Evolutionary conservation across 352 stramenopile species (phyloP).

Genomic region (Phytophthora syringae): DNA sequence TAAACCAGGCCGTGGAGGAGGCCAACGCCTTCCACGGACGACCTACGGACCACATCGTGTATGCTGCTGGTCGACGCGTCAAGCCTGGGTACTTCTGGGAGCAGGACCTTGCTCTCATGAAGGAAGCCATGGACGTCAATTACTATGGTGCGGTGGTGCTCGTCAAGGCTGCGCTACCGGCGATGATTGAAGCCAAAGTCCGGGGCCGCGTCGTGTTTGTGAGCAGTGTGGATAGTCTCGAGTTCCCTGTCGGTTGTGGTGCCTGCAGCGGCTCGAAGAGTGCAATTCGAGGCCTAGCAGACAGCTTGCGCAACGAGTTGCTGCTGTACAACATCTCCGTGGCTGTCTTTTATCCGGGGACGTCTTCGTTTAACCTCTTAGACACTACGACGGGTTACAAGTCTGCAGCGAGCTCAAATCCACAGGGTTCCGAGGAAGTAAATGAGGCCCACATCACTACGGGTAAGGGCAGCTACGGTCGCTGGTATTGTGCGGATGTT

Average conservation of each 20-base stretch:
- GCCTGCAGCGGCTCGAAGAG: conserved; percentile 91
- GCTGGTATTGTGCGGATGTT: neutral
- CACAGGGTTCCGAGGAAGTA: conserved; percentile 6
- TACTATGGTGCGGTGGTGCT: conserved; percentile 68
- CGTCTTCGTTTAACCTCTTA: conserved; percentile 34
- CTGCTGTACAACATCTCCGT: conserved; percentile 81
- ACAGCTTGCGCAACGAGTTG: conserved; percentile 86
- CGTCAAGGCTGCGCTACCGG: conserved; percentile 57
- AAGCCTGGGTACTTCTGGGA: conserved; percentile 57
- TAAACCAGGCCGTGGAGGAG: conserved; percentile 48
- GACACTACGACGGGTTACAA: conserved; percentile 17
- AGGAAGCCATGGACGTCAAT: conserved; percentile 59
- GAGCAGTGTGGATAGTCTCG: conserved; percentile 53
- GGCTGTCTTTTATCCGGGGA: conserved; percentile 91
- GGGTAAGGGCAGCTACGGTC: conserved; percentile 7
- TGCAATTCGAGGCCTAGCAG: conserved; percentile 91
- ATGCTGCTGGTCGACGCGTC: conserved; percentile 38
- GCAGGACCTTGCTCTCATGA: conserved; percentile 54
- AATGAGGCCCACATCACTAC: conserved; percentile 25
- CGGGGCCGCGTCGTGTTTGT: conserved; percentile 64
- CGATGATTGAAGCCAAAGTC: conserved; percentile 62
- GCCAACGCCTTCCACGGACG: conserved; percentile 66
- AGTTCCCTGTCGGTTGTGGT: conserved; percentile 85
- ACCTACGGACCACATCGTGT: conserved; percentile 69
- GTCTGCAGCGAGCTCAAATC: neutral